Evolutionary conservation across 2,329 filamentous ascomycete genomes (phyloP).

Genomic region (Leptodontidium sp.): DNA sequence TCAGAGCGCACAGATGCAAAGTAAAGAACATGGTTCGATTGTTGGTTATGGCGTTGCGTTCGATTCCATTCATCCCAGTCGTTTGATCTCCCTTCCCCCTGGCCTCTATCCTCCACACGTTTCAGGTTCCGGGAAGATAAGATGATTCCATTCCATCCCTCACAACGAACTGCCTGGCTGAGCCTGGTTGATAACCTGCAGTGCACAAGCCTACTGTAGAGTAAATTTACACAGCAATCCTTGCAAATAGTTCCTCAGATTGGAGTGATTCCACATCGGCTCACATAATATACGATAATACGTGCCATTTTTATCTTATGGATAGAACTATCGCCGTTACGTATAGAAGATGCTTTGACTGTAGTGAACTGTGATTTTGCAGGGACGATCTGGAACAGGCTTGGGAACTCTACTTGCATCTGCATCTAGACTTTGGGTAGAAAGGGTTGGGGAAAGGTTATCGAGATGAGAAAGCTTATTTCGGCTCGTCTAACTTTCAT

Average conservation of each 20-base stretch:
- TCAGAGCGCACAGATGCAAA: neutral
- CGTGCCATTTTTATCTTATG: too few relatives aligned
- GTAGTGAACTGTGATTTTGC: neutral
- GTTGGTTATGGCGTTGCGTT: neutral
- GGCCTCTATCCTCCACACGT: neutral
- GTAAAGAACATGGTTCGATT: neutral
- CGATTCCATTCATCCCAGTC: neutral
- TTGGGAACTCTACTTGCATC: neutral
- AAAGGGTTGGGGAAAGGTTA: neutral
- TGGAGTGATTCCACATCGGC: too few relatives aligned
- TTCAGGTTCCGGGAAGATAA: neutral
- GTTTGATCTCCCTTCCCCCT: slow-evolving; percentile 13
- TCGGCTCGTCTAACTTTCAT: neutral
- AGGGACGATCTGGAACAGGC: neutral
- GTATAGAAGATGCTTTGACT: neutral
- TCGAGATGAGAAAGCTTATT: neutral
- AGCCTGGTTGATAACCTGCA: too few relatives aligned
- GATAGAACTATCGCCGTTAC: neutral
- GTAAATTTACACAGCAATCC: too few relatives aligned
- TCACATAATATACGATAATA: too few relatives aligned
- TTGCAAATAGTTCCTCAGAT: too few relatives aligned
- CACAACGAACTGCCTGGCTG: too few relatives aligned
- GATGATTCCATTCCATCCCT: neutral
- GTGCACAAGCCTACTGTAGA: too few relatives aligned
- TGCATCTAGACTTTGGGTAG: neutral